These are phyloP conservation scores for Mollisiaceae sp. DNA, from an alignment of 2,329 filamentous ascomycete species.

Conservation along the genomic window DNA sequence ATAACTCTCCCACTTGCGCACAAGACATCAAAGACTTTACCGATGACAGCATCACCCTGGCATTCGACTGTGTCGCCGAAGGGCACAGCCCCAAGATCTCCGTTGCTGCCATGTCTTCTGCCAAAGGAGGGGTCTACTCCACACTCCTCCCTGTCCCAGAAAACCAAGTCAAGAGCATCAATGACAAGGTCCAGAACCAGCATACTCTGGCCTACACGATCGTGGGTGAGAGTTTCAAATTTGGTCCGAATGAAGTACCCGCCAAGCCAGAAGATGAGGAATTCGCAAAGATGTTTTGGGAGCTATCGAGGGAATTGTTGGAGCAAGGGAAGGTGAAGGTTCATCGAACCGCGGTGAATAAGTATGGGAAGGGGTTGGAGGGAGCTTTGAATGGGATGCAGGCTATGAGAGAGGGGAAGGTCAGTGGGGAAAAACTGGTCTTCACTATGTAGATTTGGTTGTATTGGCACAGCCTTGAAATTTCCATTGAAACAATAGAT, in stretches of 20 bases:
- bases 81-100: conserved; percentile 44
- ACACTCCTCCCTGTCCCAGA: conserved; percentile 47
- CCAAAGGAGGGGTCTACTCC: conserved; percentile 46
- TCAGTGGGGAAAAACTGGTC: conserved; percentile 53
- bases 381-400: conserved; percentile 39
- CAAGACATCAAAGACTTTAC: conserved; percentile 53
- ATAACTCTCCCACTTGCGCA: conserved; percentile 50
- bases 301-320: conserved; percentile 43
- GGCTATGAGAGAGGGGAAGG: conserved; percentile 36
- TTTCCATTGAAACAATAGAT: too few relatives aligned
- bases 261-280: conserved; percentile 42
- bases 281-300: conserved; percentile 48
- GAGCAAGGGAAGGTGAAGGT: conserved; percentile 46
- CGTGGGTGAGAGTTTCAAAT: conserved; percentile 45
- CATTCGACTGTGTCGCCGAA: conserved; percentile 55
- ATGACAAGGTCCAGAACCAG: conserved; percentile 40
- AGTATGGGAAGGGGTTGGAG: conserved; percentile 41
- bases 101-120: conserved; percentile 47
- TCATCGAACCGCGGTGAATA: conserved; percentile 39
- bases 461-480: background rate
- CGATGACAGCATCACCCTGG: conserved; percentile 49
- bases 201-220: conserved; percentile 49
- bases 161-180: conserved; percentile 50
- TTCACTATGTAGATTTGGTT: conserved; percentile 45
- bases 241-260: conserved; percentile 26